Conservation (phyloP, 345 rosid species). For the Bruguiera gymnorhiza region DNA sequence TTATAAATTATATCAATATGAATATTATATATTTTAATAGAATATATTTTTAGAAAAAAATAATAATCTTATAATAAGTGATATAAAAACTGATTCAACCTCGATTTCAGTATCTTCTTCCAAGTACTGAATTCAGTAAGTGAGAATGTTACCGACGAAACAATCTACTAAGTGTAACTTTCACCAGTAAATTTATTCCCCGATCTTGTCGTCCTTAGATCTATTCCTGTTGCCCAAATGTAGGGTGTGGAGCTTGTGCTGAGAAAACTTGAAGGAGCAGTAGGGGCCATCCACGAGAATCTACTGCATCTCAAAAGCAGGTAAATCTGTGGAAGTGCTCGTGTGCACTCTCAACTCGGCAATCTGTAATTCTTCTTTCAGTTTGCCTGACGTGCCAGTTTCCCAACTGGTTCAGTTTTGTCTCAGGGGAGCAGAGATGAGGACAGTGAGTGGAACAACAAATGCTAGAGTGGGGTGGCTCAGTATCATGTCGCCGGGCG, state of each 20-base stretch:
- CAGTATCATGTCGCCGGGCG: constrained; percentile 66
- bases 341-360: not conserved
- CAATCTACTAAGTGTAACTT: too few relatives aligned
- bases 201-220: not conserved
- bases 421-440: constrained; percentile 84
- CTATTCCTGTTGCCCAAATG: too few relatives aligned
- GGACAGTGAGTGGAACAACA: constrained; percentile 63
- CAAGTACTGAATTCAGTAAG: too few relatives aligned
- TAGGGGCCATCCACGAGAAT: constrained; percentile 75
- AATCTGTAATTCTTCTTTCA: not conserved
- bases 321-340: constrained; percentile 29
- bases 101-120: too few relatives aligned
- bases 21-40: too few relatives aligned
- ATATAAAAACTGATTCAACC: too few relatives aligned
- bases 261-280: constrained; percentile 71
- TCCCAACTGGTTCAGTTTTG: too few relatives aligned
- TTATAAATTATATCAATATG: too few relatives aligned
- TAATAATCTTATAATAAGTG: too few relatives aligned
- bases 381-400: not conserved
- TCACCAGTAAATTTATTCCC: not conserved
- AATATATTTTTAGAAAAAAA: too few relatives aligned
- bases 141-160: too few relatives aligned
- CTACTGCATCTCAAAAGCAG: constrained; percentile 55
- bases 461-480: constrained; percentile 69
- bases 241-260: constrained; percentile 94